Conservation (phyloP, 345 rosid species). For the Capsella bursapastoris region DNA sequence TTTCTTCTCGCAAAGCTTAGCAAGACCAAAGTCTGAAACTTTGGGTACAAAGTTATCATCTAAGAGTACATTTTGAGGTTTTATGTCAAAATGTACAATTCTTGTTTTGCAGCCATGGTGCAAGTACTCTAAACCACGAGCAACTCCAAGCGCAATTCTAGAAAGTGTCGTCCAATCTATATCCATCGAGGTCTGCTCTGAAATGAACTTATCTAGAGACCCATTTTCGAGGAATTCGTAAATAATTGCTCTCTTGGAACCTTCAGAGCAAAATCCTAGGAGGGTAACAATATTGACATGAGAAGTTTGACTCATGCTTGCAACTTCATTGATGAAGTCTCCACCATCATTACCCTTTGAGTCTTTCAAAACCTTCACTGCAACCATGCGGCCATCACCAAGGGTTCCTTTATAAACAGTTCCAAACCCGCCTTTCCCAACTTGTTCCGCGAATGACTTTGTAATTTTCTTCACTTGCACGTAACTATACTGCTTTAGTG, state of each 20-base stretch:
- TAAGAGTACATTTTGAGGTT: conserved; percentile 54
- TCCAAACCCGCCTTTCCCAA: too few relatives aligned
- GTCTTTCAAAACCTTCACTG: too few relatives aligned
- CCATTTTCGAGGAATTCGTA: conserved; percentile 49
- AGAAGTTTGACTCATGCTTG: too few relatives aligned
- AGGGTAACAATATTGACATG: too few relatives aligned
- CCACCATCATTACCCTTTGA: too few relatives aligned
- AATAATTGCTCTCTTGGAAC: conserved; percentile 36
- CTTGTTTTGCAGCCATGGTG: conserved; percentile 55
- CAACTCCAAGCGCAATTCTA: conserved; percentile 45
- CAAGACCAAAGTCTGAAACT: conserved; percentile 58
- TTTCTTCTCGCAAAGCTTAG: conserved; percentile 43
- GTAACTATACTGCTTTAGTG: neutral
- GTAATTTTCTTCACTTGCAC: too few relatives aligned
- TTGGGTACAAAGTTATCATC: conserved; percentile 47
- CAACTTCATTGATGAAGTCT: too few relatives aligned
- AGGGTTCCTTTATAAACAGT: too few relatives aligned
- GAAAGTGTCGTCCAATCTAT: conserved; percentile 29
- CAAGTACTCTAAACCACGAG: conserved; percentile 53
- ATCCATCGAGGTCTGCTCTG: neutral
- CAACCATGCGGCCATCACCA: too few relatives aligned
- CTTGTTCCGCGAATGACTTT: too few relatives aligned
- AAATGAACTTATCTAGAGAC: conserved; percentile 45
- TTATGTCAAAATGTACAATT: conserved; percentile 55
- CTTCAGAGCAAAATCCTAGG: too few relatives aligned